Evolutionary conservation across 1,139 yeast genomes (phyloP).

Genomic region (Diutina neorugosa): DNA sequence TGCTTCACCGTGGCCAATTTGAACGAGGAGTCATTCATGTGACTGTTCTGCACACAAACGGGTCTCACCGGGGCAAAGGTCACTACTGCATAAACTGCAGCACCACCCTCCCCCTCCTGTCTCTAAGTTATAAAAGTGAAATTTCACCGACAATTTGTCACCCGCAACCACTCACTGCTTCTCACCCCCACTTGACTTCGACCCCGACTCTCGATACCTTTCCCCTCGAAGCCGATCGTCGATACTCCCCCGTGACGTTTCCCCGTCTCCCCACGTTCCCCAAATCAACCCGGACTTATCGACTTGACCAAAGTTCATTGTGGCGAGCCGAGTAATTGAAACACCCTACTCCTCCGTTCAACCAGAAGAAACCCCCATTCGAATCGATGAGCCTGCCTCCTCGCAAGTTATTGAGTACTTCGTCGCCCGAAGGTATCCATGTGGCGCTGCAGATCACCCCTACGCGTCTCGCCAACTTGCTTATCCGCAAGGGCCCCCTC

Average conservation of each 20-base stretch:
- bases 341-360: neutral
- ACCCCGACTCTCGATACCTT: neutral
- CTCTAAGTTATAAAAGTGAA: constrained; percentile 1
- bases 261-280: neutral
- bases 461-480: constrained; percentile 55
- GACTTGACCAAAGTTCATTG: neutral
- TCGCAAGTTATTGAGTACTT: constrained; percentile 24
- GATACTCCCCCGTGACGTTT: neutral
- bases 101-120: neutral
- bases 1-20: neutral
- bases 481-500: constrained; percentile 69
- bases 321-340: neutral
- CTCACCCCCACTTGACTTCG: neutral
- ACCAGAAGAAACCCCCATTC: too few relatives aligned
- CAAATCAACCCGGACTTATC: neutral
- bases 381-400: neutral
- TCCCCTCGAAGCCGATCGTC: neutral
- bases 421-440: constrained; percentile 80
- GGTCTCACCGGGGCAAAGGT: constrained; percentile 1
- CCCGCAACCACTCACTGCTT: neutral
- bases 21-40: constrained; percentile 1
- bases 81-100: constrained; percentile 3
- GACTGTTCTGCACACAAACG: neutral
- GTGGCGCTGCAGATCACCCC: constrained; percentile 85
- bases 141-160: constrained; percentile 1